Conservation (phyloP, 352 stramenopile genomes). For the Globisporangium nodosum region DNA sequence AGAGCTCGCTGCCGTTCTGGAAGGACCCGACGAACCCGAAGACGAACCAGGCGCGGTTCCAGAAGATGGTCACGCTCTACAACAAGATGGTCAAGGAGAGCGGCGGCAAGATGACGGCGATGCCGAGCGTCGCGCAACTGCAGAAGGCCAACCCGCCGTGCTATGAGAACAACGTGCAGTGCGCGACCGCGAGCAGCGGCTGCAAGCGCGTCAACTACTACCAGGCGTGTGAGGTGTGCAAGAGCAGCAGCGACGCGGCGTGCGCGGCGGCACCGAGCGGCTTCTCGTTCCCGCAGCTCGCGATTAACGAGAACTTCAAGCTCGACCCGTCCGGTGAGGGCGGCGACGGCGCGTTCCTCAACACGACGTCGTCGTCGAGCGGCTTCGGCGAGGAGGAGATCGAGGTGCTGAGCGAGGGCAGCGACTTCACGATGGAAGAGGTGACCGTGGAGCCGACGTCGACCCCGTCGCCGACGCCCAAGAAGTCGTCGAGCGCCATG, state of each 20-base stretch:
- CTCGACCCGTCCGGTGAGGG: conserved; percentile 6
- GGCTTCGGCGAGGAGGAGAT: conserved; percentile 5
- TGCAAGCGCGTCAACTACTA: conserved; percentile 56
- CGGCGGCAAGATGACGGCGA: conserved; percentile 36
- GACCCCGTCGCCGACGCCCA: not conserved
- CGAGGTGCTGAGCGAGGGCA: conserved; percentile 2
- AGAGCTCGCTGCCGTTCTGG: conserved; percentile 54
- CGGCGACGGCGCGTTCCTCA: conserved; percentile 6
- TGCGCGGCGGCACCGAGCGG: conserved; percentile 29
- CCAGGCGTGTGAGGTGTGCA: conserved; percentile 60
- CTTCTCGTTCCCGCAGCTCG: conserved; percentile 45
- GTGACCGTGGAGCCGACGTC: not conserved
- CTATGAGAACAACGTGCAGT: conserved; percentile 57
- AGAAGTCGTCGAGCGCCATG: not conserved
- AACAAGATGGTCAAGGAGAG: conserved; percentile 28
- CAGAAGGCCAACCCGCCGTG: conserved; percentile 50
- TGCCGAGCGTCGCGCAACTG: conserved; percentile 38
- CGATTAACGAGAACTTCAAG: conserved; percentile 20
- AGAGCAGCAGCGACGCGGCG: conserved; percentile 11
- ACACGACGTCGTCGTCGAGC: conserved; percentile 1
- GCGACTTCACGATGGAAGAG: conserved; percentile 1
- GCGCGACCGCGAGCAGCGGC: conserved; percentile 30
- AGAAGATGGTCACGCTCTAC: conserved; percentile 56
- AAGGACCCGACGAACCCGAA: conserved; percentile 32
- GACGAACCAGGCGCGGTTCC: conserved; percentile 40